Percentiles rank a stretch among this genome's conserved stretches.
Conservation (phyloP, 2,329 filamentous ascomycete species). For the Colletotrichum tropicale region DNA sequence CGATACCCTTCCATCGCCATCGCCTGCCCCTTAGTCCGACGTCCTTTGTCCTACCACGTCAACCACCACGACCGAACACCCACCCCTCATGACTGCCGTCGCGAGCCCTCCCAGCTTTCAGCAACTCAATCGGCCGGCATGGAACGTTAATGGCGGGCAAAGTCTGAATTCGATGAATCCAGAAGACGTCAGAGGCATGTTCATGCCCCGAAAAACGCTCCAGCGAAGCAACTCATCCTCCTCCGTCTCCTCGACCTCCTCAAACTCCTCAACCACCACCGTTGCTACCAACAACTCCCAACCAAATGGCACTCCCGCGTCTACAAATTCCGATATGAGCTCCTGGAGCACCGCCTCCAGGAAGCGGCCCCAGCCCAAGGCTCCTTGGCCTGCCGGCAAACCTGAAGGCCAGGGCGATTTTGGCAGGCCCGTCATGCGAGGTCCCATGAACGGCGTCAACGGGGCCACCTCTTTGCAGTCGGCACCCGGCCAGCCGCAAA, state of each 20-base stretch:
- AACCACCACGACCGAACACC: constrained; percentile 32
- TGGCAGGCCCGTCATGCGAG: constrained; percentile 45
- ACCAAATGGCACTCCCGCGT: constrained; percentile 62
- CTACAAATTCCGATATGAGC: constrained; percentile 51
- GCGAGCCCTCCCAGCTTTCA: constrained; percentile 68
- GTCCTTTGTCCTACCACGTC: not conserved
- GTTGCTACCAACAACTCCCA: constrained; percentile 65
- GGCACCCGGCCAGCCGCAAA: constrained; percentile 40
- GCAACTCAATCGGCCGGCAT: constrained; percentile 69
- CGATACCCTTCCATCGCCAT: constrained; percentile 24
- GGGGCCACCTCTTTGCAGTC: constrained; percentile 40
- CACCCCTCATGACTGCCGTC: constrained; percentile 69
- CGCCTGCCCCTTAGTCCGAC: constrained; percentile 23
- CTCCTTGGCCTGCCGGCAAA: constrained; percentile 54
- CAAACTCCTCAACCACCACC: constrained; percentile 65
- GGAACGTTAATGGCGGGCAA: constrained; percentile 63
- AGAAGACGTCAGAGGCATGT: constrained; percentile 87
- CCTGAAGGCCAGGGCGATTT: constrained; percentile 53
- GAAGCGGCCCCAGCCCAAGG: constrained; percentile 57
- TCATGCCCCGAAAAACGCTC: constrained; percentile 85
- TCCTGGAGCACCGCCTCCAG: constrained; percentile 54
- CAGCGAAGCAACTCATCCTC: constrained; percentile 92
- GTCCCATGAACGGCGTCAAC: constrained; percentile 22
- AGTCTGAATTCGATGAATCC: constrained; percentile 71
- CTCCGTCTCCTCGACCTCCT: constrained; percentile 73